Conservation (phyloP, 805 yeast species). For the Metschnikowia vanudenii region DNA sequence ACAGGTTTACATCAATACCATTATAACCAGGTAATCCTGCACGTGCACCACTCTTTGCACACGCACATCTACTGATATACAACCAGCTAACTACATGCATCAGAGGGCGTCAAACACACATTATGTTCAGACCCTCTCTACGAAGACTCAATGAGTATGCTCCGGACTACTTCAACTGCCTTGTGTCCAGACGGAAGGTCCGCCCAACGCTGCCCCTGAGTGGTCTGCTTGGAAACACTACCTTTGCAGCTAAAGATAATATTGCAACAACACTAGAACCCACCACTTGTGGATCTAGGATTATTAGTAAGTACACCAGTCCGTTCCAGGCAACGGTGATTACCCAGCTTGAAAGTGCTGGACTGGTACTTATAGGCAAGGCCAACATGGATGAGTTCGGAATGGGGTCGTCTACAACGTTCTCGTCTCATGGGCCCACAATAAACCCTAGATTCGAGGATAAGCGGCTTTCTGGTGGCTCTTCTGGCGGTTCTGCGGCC, state of each 20-base stretch:
- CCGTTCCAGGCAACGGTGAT: conserved; percentile 84
- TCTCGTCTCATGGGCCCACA: conserved; percentile 57
- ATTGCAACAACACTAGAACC: conserved; percentile 59
- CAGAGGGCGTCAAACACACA: neutral
- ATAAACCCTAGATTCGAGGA: conserved; percentile 44
- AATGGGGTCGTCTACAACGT: conserved; percentile 79
- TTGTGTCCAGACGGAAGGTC: conserved; percentile 4
- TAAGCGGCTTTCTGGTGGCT: conserved; percentile 67
- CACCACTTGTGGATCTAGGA: conserved; percentile 78
- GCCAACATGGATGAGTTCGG: conserved; percentile 96
- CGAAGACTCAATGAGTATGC: conserved; percentile 1
- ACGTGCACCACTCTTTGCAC: no score
- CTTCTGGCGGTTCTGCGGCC: conserved; percentile 96
- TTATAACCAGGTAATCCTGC: no score
- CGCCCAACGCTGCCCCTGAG: neutral
- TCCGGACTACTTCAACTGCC: conserved; percentile 17
- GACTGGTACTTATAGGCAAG: conserved; percentile 66
- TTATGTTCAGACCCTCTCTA: conserved; percentile 7
- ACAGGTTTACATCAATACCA: no score
- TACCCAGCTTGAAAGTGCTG: conserved; percentile 48
- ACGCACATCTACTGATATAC: neutral
- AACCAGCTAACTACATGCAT: no score
- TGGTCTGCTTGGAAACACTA: conserved; percentile 7
- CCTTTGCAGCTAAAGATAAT: conserved; percentile 65
- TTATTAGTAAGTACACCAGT: conserved; percentile 57